These are phyloP conservation scores for Clavispora phyllophila DNA, from an alignment of 805 yeast genomes.

Conservation along the genomic window DNA sequence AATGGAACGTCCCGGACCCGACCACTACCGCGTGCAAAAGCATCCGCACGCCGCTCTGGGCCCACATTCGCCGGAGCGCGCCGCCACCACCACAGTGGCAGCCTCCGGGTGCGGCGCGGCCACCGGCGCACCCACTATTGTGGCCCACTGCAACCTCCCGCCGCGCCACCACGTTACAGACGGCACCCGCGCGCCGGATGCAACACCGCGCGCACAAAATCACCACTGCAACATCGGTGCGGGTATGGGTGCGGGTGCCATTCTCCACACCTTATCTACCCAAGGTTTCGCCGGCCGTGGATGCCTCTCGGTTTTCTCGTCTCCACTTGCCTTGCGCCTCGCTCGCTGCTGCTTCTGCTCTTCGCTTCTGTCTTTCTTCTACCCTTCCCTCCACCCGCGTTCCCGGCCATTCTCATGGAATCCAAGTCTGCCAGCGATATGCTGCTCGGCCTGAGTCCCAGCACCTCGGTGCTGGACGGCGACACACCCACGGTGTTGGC, in stretches of 20 bases:
- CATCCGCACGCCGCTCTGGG: too few species aligned
- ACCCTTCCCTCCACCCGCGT: not conserved
- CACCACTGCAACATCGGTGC: not conserved
- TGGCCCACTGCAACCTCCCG: not conserved
- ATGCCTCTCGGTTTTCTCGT: too few species aligned
- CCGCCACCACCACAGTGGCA: too few species aligned
- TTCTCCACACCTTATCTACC: not conserved
- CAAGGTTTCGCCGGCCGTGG: not conserved
- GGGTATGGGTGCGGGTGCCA: not conserved
- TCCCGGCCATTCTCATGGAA: not conserved
- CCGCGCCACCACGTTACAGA: not conserved
- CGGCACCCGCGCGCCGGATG: not conserved
- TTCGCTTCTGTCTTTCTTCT: not conserved
- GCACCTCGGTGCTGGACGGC: constrained; percentile 4
- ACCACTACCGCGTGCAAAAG: too few species aligned
- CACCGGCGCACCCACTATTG: not conserved
- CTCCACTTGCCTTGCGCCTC: not conserved
- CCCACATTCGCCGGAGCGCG: too few species aligned
- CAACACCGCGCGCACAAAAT: not conserved
- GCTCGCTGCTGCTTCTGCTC: too few species aligned
- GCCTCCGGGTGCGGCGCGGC: too few species aligned
- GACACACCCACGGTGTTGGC: constrained; percentile 4
- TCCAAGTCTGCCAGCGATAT: constrained; percentile 4
- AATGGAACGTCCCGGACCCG: too few species aligned
- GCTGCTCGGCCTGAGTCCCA: constrained; percentile 8